These are phyloP conservation scores for Medicago lupulina DNA, from an alignment of 306 rosid genomes.

Conservation along the genomic window DNA sequence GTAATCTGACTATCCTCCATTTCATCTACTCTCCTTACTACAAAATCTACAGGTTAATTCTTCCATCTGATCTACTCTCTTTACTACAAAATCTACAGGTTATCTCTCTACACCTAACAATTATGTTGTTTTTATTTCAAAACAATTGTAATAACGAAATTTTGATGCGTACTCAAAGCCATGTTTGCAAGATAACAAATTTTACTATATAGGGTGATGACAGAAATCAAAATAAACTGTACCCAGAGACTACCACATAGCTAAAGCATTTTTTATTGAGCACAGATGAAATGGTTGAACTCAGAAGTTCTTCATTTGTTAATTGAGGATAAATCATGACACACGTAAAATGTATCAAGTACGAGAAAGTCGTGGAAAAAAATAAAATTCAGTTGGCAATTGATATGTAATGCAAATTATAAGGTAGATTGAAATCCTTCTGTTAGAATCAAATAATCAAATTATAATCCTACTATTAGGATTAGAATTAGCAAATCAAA, in stretches of 20 bases:
- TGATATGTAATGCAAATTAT: constrained; percentile 7
- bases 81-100: too few relatives aligned
- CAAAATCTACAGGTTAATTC: too few relatives aligned
- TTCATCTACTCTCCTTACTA: too few relatives aligned
- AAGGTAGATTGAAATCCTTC: constrained; percentile 20
- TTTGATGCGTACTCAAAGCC: neutral
- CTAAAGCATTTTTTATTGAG: neutral
- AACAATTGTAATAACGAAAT: constrained; percentile 6
- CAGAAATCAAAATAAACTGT: constrained; percentile 18
- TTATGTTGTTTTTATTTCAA: constrained; percentile 10
- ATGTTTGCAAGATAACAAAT: neutral
- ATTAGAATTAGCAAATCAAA: neutral
- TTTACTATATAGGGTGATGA: neutral
- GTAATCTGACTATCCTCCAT: too few relatives aligned
- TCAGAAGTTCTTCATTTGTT: constrained; percentile 12
- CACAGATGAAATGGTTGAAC: neutral
- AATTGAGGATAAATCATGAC: constrained; percentile 27
- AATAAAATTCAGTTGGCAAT: constrained; percentile 9
- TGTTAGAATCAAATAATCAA: neutral
- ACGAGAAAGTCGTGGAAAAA: neutral
- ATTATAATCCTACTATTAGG: neutral
- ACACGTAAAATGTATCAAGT: constrained; percentile 13
- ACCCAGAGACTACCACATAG: constrained; percentile 7
- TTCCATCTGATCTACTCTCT: too few relatives aligned
- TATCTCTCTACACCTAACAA: neutral